Percentiles rank a stretch among this genome's conserved stretches.
Conservation (phyloP, 352 stramenopile species). For the Phytophthora crassamura region DNA sequence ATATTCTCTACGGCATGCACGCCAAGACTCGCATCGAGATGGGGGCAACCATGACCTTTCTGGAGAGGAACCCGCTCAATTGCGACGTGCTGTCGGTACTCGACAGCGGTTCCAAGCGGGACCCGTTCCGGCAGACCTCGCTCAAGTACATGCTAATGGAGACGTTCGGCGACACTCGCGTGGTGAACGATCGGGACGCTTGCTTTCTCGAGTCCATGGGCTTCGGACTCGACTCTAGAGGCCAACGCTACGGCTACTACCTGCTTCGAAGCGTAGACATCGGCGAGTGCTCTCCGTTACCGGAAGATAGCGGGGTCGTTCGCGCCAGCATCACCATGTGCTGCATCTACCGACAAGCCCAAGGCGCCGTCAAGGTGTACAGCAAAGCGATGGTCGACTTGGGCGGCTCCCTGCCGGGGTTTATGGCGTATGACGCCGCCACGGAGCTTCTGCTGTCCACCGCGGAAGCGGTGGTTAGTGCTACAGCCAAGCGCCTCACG, state of each 20-base stretch:
- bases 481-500: slow-evolving; percentile 58
- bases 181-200: slow-evolving; percentile 63
- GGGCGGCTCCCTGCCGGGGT: slow-evolving; percentile 47
- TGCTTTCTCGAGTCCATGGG: slow-evolving; percentile 63
- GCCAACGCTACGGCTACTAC: slow-evolving; percentile 59
- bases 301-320: slow-evolving; percentile 50
- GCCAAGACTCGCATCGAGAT: slow-evolving; percentile 66
- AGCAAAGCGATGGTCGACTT: slow-evolving; percentile 65
- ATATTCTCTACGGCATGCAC: slow-evolving; percentile 66
- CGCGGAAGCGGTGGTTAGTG: slow-evolving; percentile 41
- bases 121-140: slow-evolving; percentile 63
- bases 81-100: slow-evolving; percentile 54
- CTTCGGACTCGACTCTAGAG: slow-evolving; percentile 39
- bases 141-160: slow-evolving; percentile 64
- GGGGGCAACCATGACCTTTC: slow-evolving; percentile 53
- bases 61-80: slow-evolving; percentile 52
- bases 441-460: slow-evolving; percentile 55
- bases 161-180: slow-evolving; percentile 45
- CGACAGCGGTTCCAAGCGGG: slow-evolving; percentile 44
- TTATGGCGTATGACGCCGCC: slow-evolving; percentile 55
- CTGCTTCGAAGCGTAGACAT: slow-evolving; percentile 64
- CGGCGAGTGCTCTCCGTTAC: slow-evolving; percentile 51
- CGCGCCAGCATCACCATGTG: slow-evolving; percentile 63
- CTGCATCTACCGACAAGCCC: slow-evolving; percentile 69
- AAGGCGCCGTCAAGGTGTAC: slow-evolving; percentile 55